Percentiles rank a stretch among this genome's conserved stretches.
These are phyloP conservation scores for Pichia sp. DNA, from an alignment of 1,139 yeast genomes.

Conservation along the genomic window DNA sequence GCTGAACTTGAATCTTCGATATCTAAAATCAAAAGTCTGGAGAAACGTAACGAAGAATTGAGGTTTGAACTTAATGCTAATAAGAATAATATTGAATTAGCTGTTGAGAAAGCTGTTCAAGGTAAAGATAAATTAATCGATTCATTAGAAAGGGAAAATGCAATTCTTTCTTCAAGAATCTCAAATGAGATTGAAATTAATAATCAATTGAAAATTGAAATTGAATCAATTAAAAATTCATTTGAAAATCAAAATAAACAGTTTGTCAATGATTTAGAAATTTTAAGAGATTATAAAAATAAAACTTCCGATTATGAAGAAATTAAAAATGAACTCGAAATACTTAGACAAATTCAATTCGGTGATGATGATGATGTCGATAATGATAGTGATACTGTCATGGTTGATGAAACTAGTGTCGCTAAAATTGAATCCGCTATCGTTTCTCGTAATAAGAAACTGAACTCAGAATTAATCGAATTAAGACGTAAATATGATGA, in stretches of 20 bases:
- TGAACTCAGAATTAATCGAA: conserved; percentile 53
- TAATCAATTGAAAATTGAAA: conserved; percentile 32
- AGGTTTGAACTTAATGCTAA: conserved; percentile 54
- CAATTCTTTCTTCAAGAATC: conserved; percentile 53
- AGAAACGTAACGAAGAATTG: conserved; percentile 68
- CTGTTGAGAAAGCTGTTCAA: conserved; percentile 26
- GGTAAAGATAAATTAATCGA: conserved; percentile 36
- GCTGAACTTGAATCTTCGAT: background rate
- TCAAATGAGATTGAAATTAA: conserved; percentile 42
- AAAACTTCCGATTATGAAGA: conserved; percentile 64
- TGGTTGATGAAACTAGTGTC: conserved; percentile 13
- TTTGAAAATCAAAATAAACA: conserved; percentile 38
- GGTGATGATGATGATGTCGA: conserved; percentile 32
- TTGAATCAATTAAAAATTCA: conserved; percentile 11
- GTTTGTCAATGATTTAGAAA: conserved; percentile 43
- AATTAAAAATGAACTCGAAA: conserved; percentile 62
- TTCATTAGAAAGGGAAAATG: conserved; percentile 63
- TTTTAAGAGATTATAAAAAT: conserved; percentile 40
- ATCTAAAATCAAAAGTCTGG: conserved; percentile 51
- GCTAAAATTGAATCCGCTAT: conserved; percentile 41
- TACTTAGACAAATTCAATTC: conserved; percentile 70
- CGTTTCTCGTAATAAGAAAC: conserved; percentile 51
- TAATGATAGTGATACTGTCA: conserved; percentile 15
- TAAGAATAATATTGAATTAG: conserved; percentile 40
- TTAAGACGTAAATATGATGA: conserved; percentile 47